phyloP scores from a whole-genome alignment of 2,329 filamentous ascomycete species.

The Graphium sp. region DNA sequence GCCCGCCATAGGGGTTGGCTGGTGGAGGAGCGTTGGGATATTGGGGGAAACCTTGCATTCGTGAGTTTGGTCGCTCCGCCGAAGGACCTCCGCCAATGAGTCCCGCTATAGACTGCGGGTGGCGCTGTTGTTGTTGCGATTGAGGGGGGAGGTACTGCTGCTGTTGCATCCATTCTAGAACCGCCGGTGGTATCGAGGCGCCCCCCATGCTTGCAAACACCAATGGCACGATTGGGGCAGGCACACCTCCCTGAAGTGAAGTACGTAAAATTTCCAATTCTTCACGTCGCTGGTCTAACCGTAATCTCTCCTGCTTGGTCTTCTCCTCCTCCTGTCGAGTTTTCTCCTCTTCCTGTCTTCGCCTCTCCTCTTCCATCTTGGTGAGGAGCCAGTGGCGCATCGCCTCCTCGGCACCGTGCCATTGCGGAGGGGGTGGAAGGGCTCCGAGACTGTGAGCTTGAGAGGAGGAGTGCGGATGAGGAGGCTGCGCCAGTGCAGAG shows the following conservation, averaged over 20 bases:
- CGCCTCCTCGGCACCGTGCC: conserved; percentile 51
- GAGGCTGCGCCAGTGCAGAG: not conserved
- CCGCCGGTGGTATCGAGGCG: conserved; percentile 39
- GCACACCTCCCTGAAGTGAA: conserved; percentile 52
- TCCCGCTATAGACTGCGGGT: too few species aligned
- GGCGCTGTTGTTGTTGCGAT: too few species aligned
- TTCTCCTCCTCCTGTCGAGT: too few species aligned
- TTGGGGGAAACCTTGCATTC: too few species aligned
- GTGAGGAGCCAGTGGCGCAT: conserved; percentile 57
- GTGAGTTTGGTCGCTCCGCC: too few species aligned
- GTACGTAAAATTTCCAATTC: conserved; percentile 58
- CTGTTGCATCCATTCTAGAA: conserved; percentile 50
- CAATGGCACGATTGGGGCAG: conserved; percentile 55
- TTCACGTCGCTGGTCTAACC: conserved; percentile 54
- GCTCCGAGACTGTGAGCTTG: too few species aligned
- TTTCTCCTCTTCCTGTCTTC: conserved; percentile 59
- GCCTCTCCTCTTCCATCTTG: conserved; percentile 56
- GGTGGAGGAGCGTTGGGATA: too few species aligned
- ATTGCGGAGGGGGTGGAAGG: conserved; percentile 46
- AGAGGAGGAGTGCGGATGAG: not conserved
- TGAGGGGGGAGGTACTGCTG: conserved; percentile 45
- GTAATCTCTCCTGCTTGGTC: conserved; percentile 47
- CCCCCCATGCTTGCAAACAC: conserved; percentile 59
- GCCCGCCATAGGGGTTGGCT: too few species aligned
- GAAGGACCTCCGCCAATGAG: too few species aligned